These are phyloP conservation scores for Raddia guianensis DNA, from an alignment of 176 grass and related monocot species.

Conservation along the genomic window DNA sequence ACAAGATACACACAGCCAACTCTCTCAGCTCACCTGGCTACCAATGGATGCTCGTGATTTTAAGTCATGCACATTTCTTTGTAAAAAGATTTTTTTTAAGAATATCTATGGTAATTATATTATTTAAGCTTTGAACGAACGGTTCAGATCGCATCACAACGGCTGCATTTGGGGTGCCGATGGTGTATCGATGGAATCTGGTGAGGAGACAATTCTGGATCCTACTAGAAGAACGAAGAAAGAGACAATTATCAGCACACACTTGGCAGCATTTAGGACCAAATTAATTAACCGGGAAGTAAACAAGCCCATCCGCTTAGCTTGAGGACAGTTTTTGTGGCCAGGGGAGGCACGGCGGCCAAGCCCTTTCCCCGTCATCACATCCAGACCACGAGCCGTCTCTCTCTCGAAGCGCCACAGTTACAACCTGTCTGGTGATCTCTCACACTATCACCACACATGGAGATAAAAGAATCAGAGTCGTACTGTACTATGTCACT, in stretches of 20 bases:
- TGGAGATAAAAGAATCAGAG: no score
- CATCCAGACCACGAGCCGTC: not conserved
- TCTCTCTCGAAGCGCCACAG: not conserved
- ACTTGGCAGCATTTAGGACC: not conserved
- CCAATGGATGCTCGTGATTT: no score
- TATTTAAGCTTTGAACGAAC: not conserved
- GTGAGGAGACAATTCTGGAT: not conserved
- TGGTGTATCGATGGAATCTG: not conserved
- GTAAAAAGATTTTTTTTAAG: no score
- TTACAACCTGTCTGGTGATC: not conserved
- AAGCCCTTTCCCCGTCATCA: not conserved
- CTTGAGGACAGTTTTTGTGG: not conserved
- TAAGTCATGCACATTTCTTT: no score
- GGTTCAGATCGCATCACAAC: not conserved
- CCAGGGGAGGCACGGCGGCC: slow-evolving; percentile 30
- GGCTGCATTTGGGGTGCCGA: not conserved
- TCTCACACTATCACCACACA: no score
- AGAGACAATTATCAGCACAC: not conserved
- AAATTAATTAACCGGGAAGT: not conserved
- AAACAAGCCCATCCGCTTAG: not conserved
- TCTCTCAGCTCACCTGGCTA: no score
- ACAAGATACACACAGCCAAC: no score
- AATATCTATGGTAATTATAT: no score
- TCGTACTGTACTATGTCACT: no score
- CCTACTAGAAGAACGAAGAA: not conserved